Base-by-base conservation (phyloP, 225 moss, liverwort and hornwort genomes). In the Pseudisothecium myosuroides region DNA sequence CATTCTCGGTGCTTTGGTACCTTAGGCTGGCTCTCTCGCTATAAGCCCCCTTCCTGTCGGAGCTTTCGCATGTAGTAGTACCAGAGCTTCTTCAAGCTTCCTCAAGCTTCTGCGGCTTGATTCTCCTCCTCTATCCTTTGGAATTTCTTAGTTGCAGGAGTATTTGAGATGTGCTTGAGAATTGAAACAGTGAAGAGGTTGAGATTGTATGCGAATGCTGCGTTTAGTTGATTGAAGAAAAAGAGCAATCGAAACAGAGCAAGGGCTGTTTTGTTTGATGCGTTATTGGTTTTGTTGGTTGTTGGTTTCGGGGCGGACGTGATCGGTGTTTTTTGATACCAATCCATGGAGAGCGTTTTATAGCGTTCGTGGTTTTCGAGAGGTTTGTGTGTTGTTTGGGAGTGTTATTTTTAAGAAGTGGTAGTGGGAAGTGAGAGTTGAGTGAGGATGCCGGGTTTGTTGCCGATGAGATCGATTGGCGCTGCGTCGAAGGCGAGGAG, bases 361-460 rank as follows among this genome's bases (percentile, higher is more conserved):
- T 82, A 88, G 83, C 36, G 76, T 64, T 81, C 12, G 50, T 41
- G 89, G 56, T 66, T 73, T 19, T 19, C 14, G 73, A 68, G 78
- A 59, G 73, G 56, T 64, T 64, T 60, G 59, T 60, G 59, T 74
- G 13, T 62, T n/a, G n/a, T 50, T 26, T 7, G 16, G 36, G 41
- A 14, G 47, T 28, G 3, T 50, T n/a, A n/a, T 5, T 18, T 66
- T 54, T 10, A 21, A n/a, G 32, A 55, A 55, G 65, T 14, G 62
- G 7, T 19, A 86, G 62, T 36, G 21, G 77, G 2, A 21, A 21
- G 78, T 52, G 52, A 1, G 12, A 32, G 54, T 45, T 45, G 41
- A 52, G 77, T 85, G 87, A 91, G 80, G 90, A 94, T 94, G 94
- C 94, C 94, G 36, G 94, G 94, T 32, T 65, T 94, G 91, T 31